Conservation (phyloP, 1,284 basidiomycete genomes). For the Entoloma clypeatum region DNA sequence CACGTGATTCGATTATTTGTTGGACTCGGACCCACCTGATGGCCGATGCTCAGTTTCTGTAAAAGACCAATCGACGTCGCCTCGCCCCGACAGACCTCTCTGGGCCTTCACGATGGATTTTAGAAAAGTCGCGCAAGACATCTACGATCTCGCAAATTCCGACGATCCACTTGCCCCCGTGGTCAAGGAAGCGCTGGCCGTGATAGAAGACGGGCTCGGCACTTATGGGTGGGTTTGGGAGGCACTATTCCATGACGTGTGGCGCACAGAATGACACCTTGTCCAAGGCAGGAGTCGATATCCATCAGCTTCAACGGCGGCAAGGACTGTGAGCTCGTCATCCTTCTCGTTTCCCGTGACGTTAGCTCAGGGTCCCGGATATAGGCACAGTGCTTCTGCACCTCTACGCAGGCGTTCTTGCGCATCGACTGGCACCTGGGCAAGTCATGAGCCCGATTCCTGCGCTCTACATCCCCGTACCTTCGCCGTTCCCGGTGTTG, state of each 20-base stretch:
- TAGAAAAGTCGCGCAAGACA: constrained; percentile 47
- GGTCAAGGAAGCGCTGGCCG: constrained; percentile 72
- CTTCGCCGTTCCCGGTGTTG: constrained; percentile 82
- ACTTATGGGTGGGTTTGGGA: constrained; percentile 69
- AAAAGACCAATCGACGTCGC: too few relatives aligned
- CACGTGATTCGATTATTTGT: too few relatives aligned
- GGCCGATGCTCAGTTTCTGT: too few relatives aligned
- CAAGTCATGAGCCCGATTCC: constrained; percentile 53
- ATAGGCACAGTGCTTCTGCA: constrained; percentile 92
- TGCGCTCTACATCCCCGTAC: constrained; percentile 86
- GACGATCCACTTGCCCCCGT: constrained; percentile 52
- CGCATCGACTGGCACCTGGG: constrained; percentile 33
- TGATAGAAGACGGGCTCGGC: constrained; percentile 75
- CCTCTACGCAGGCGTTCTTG: constrained; percentile 75
- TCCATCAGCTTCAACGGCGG: constrained; percentile 97
- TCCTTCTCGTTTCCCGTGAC: constrained; percentile 2
- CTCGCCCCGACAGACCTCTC: neutral
- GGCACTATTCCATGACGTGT: constrained; percentile 2
- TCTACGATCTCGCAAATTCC: constrained; percentile 56
- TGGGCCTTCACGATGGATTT: constrained; percentile 35
- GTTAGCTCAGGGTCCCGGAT: constrained; percentile 8
- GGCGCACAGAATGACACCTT: constrained; percentile 15
- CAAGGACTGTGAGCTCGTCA: constrained; percentile 81
- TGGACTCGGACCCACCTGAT: too few relatives aligned
- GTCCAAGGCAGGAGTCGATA: constrained; percentile 54